Evolutionary conservation across 1,139 yeast species (phyloP), one percentile per base, ranked within the genome.

Genomic region (Candida albicans): DNA sequence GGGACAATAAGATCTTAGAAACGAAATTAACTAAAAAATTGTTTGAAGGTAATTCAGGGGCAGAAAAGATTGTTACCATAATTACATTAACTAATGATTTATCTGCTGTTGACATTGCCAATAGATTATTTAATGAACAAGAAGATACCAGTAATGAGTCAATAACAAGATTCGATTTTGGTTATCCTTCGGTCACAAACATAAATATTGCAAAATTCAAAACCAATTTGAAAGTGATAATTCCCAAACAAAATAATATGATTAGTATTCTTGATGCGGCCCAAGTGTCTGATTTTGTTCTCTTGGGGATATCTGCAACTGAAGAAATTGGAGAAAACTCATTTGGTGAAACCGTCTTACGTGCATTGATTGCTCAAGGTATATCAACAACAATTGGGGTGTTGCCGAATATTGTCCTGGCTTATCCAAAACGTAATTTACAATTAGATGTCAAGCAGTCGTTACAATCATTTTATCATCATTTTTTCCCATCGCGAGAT

Each of bases 301-400:
- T 95, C 1, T 86, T 93, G 61, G 95, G 90, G 13, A 70, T 93
- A 37, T 88, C 96, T 41, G 96, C 96, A 7, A 70, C 79, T 14
- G 79, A 82, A 43, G 98, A 93, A 65, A 95, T 91, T 36, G 91
- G 22, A 18, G 22, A 85, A 50, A 69, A 74, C 34, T 76, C 75
- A 32, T 80, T 81, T 55, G 99, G 99, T 37, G 99, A 93, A 65
- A 89, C 87, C 54, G 81, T 91, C 34, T 75, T 95, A 49, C 81
- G 98, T 63, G 86, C 96, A 2, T 77, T 91, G 36, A 90, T 88
- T 57, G 79, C 93, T 14, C 99, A 95, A 68, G 99, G 99, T 72
- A 84, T 93, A 25, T 85, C 96, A 0, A 81, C 89, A 8, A 84
- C 82, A 2, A 70, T 87, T 47, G 95, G 96, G 24, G 88, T 90